Conservation (phyloP, 148 eudicot species). For the Dysphania ambrosioides region DNA sequence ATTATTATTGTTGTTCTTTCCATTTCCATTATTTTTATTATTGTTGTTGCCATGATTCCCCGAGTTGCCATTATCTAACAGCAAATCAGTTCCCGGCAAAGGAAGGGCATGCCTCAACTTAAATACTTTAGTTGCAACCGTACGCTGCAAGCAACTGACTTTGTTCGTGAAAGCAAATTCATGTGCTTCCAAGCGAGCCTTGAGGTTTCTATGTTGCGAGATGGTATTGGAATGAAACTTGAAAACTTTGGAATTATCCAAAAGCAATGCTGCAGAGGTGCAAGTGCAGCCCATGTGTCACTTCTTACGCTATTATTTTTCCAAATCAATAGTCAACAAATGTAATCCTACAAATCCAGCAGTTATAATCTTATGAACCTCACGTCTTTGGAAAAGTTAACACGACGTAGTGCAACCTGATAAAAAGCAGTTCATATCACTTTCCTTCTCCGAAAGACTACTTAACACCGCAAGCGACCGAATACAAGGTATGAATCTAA, state of each 20-base stretch:
- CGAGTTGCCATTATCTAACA: constrained; percentile 14
- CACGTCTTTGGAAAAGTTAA: background rate
- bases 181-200: constrained; percentile 5
- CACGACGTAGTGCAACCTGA: background rate
- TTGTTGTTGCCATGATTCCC: constrained; percentile 28
- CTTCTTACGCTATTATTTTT: constrained; percentile 11
- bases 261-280: constrained; percentile 25
- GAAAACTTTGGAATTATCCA: constrained; percentile 21
- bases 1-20: constrained; percentile 20
- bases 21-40: constrained; percentile 15
- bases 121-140: constrained; percentile 20
- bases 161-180: constrained; percentile 2
- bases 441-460: background rate
- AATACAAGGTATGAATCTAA: too few species aligned
- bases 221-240: constrained; percentile 12
- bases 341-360: constrained; percentile 18
- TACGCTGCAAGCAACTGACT: constrained; percentile 15
- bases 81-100: constrained; percentile 5
- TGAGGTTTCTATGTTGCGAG: constrained; percentile 11
- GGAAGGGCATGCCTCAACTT: constrained; percentile 20
- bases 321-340: background rate
- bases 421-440: background rate
- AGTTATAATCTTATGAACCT: background rate
- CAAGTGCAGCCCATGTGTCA: constrained; percentile 36
- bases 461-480: background rate